Conservation (phyloP, 2,329 filamentous ascomycete genomes). For the Blastomyces parvus region DNA sequence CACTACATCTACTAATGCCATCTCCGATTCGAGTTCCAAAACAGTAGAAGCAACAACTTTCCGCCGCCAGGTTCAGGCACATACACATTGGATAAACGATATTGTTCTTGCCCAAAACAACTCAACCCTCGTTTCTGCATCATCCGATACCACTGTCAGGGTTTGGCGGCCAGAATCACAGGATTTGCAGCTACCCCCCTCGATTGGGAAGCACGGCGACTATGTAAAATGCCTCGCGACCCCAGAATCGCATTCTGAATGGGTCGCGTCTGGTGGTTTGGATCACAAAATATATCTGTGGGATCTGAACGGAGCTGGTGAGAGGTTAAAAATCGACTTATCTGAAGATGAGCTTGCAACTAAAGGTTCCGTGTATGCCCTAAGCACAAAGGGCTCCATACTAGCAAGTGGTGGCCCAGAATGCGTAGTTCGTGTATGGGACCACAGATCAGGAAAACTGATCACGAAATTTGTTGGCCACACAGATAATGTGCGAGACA, state of each 20-base stretch:
- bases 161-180: slow-evolving; percentile 70
- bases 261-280: slow-evolving; percentile 88
- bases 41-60: slow-evolving; percentile 42
- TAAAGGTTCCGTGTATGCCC: slow-evolving; percentile 91
- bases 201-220: slow-evolving; percentile 87
- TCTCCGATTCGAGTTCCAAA: slow-evolving; percentile 16
- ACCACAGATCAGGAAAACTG: slow-evolving; percentile 75
- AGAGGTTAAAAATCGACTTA: slow-evolving; percentile 72
- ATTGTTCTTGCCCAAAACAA: slow-evolving; percentile 72
- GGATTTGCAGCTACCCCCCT: slow-evolving; percentile 53
- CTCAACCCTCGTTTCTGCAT: slow-evolving; percentile 72
- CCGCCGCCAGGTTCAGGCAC: slow-evolving; percentile 61
- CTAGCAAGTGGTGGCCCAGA: slow-evolving; percentile 90
- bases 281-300: slow-evolving; percentile 88
- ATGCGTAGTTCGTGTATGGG: slow-evolving; percentile 86
- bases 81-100: slow-evolving; percentile 96
- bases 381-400: slow-evolving; percentile 69
- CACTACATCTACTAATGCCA: slow-evolving; percentile 14
- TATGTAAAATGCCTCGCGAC: slow-evolving; percentile 92
- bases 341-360: slow-evolving; percentile 65
- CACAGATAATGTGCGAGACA: slow-evolving; percentile 85
- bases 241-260: slow-evolving; percentile 59
- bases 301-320: slow-evolving; percentile 81
- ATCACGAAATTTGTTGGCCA: slow-evolving; percentile 96
- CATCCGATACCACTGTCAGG: slow-evolving; percentile 89